Conservation (phyloP, 192 early-diverging fungal species). For the Dimargaris verticillata region DNA sequence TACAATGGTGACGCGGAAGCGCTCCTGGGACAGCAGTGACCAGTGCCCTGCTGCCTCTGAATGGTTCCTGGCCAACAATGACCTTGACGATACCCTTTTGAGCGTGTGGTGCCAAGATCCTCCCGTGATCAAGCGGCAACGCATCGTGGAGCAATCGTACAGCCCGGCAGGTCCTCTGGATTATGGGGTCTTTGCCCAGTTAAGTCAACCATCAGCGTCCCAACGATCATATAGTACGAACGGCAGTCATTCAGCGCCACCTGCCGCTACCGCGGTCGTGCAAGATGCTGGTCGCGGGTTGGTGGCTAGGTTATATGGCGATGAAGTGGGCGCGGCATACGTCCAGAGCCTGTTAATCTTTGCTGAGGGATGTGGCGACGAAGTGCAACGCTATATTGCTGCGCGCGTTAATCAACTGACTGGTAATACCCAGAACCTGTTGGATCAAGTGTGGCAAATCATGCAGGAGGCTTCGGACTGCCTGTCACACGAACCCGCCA, state of each 20-base stretch:
- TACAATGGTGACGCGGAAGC: slow-evolving; percentile 11
- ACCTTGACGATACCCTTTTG: slow-evolving; percentile 16
- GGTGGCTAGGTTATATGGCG: slow-evolving; percentile 6
- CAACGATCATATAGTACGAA: neutral
- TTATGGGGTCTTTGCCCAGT: slow-evolving; percentile 16
- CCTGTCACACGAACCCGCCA: neutral
- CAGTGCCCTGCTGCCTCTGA: neutral
- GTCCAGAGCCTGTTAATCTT: slow-evolving; percentile 27
- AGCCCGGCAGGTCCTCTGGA: slow-evolving; percentile 14
- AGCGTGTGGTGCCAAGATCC: slow-evolving; percentile 11
- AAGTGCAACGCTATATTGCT: slow-evolving; percentile 15
- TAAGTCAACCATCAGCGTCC: neutral
- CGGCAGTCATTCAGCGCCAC: neutral
- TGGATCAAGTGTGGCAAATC: neutral
- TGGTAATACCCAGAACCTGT: slow-evolving; percentile 13
- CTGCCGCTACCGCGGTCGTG: no score
- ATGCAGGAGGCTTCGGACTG: neutral
- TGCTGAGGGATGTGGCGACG: slow-evolving; percentile 21
- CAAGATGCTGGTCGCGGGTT: no score
- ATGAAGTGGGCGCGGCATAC: slow-evolving; percentile 25
- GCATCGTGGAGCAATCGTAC: slow-evolving; percentile 3
- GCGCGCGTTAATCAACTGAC: slow-evolving; percentile 24
- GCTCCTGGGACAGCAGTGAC: slow-evolving; percentile 13
- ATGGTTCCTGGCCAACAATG: slow-evolving; percentile 16
- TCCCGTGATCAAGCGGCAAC: slow-evolving; percentile 9